Percentiles rank a stretch among this genome's conserved stretches.
Conservation (phyloP, 2,329 filamentous ascomycete genomes). For the Saccharata proteae region DNA sequence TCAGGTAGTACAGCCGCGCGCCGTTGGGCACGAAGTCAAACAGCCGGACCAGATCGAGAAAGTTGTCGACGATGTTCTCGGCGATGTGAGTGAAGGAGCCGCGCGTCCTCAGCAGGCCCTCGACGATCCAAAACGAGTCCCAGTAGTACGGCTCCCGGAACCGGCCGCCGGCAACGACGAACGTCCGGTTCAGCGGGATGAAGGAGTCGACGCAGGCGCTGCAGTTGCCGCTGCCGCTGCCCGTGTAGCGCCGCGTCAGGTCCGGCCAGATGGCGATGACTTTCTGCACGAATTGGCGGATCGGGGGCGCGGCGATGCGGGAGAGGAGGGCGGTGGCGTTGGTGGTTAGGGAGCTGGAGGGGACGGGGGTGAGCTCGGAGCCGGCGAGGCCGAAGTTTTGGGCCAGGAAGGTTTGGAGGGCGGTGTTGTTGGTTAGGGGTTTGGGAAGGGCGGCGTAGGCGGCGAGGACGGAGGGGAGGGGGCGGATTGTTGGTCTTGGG, state of each 20-base stretch:
- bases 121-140: slow-evolving; percentile 58
- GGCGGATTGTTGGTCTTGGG: slow-evolving; percentile 46
- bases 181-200: slow-evolving; percentile 53
- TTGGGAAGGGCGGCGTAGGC: slow-evolving; percentile 49
- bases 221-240: slow-evolving; percentile 40
- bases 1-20: slow-evolving; percentile 54
- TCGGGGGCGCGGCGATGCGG: slow-evolving; percentile 43
- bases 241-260: slow-evolving; percentile 48
- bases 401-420: slow-evolving; percentile 49
- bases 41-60: slow-evolving; percentile 51
- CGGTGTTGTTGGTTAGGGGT: slow-evolving; percentile 51
- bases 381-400: slow-evolving; percentile 53
- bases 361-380: slow-evolving; percentile 47
- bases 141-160: slow-evolving; percentile 62
- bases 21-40: slow-evolving; percentile 59
- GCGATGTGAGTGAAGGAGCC: slow-evolving; percentile 52
- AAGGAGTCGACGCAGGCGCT: slow-evolving; percentile 51
- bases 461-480: slow-evolving; percentile 47
- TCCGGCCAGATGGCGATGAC: slow-evolving; percentile 61
- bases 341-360: slow-evolving; percentile 39
- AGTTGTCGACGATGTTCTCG: slow-evolving; percentile 58
- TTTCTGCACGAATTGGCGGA: slow-evolving; percentile 48
- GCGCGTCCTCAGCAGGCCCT: slow-evolving; percentile 52
- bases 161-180: slow-evolving; percentile 59
- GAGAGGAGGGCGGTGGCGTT: slow-evolving; percentile 45